Conservation (phyloP, 805 yeast species). For the Suhomyces vadensis region DNA sequence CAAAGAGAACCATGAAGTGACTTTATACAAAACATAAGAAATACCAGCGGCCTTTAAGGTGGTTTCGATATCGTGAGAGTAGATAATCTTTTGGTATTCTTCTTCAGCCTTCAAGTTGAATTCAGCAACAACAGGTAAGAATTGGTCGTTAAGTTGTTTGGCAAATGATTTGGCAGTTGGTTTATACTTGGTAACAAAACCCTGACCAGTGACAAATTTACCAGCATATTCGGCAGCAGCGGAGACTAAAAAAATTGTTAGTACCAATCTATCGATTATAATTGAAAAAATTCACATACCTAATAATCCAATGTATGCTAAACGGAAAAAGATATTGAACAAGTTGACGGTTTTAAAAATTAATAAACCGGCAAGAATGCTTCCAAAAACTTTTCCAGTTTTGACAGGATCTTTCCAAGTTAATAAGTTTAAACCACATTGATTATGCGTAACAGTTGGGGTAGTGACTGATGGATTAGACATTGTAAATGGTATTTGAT, state of each 20-base stretch:
- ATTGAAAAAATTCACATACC: no score
- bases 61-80: conserved; percentile 68
- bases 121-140: conserved; percentile 45
- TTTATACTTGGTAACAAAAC: conserved; percentile 75
- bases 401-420: conserved; percentile 76
- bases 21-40: conserved; percentile 63
- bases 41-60: conserved; percentile 72
- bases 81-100: conserved; percentile 55
- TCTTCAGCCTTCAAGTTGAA: conserved; percentile 54
- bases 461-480: conserved; percentile 1
- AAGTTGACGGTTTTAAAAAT: conserved; percentile 64
- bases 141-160: conserved; percentile 34
- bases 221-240: conserved; percentile 79
- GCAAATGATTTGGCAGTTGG: conserved; percentile 50
- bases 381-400: conserved; percentile 76
- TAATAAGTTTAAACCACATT: conserved; percentile 40
- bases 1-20: conserved; percentile 75
- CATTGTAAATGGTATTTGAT: no score
- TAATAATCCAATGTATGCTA: conserved; percentile 57
- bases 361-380: conserved; percentile 54
- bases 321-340: conserved; percentile 58
- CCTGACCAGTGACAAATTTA: conserved; percentile 71
- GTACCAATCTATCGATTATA: no score
- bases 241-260: conserved; percentile 42
- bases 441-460: background rate